Percentiles rank a stretch among this genome's conserved stretches.
Conservation (phyloP, 768 basidiomycete species). For the Mycena rosella region DNA sequence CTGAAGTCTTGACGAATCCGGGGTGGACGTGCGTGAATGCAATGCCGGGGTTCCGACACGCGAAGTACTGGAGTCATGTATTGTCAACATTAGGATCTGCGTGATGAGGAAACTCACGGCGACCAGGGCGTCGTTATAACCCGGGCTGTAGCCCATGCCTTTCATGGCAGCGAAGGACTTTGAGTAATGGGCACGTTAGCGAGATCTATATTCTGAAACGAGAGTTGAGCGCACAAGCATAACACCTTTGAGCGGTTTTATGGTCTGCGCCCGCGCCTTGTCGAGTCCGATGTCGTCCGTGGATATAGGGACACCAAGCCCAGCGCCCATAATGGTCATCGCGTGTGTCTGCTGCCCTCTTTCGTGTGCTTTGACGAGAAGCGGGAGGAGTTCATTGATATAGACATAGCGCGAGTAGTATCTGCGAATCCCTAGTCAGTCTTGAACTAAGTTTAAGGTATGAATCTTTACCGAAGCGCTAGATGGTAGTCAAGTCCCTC, state of each 20-base stretch:
- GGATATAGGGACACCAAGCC: conserved; percentile 14
- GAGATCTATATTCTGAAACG: background rate
- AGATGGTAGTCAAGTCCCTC: background rate
- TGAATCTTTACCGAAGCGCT: background rate
- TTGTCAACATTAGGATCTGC: too few species aligned
- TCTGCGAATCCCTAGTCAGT: background rate
- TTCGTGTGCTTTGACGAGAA: conserved; percentile 46
- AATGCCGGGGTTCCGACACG: conserved; percentile 34
- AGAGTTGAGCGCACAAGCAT: background rate
- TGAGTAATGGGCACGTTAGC: too few species aligned
- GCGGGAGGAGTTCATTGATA: conserved; percentile 48
- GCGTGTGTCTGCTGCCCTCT: conserved; percentile 37
- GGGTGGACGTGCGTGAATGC: conserved; percentile 43
- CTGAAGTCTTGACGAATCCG: conserved; percentile 39
- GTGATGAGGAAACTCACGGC: background rate
- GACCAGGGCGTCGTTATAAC: conserved; percentile 15
- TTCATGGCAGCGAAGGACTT: conserved; percentile 14
- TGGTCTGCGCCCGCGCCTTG: conserved; percentile 14
- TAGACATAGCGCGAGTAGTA: conserved; percentile 53
- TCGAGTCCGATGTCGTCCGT: conserved; percentile 29
- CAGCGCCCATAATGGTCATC: conserved; percentile 29
- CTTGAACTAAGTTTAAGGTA: too few species aligned
- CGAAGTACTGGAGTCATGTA: conserved; percentile 36
- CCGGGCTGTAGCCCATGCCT: conserved; percentile 13
- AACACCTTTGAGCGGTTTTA: background rate